A percentile compares a stretch with the other conserved stretches of the same genome.
Conservation (phyloP, 2,329 filamentous ascomycete genomes). For the Dactylellina parvicollis region DNA sequence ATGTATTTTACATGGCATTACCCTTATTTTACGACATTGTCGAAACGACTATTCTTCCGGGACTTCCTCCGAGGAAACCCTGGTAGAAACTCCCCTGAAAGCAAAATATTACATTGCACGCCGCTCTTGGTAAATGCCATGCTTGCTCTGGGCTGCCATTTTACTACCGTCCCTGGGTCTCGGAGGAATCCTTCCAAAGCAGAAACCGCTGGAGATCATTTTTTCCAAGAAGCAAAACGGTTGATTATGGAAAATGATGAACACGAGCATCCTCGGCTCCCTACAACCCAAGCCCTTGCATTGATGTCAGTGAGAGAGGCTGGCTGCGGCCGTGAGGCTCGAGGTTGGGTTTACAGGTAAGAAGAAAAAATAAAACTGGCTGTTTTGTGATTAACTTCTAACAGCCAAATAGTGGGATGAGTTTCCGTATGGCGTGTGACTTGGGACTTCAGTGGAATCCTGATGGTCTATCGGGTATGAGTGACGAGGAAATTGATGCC, state of each 20-base stretch:
- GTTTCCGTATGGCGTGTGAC: conserved; percentile 95
- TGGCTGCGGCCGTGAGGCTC: conserved; percentile 90
- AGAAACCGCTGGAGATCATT: conserved; percentile 91
- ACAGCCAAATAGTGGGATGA: conserved; percentile 78
- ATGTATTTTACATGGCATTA: conserved; percentile 99
- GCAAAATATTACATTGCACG: conserved; percentile 79
- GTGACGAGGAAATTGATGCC: conserved; percentile 80
- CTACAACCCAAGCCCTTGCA: conserved; percentile 91
- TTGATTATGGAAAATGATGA: conserved; percentile 91
- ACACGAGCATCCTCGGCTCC: conserved; percentile 85
- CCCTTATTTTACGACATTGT: conserved; percentile 90
- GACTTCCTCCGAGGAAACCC: conserved; percentile 81
- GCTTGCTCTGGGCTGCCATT: conserved; percentile 91
- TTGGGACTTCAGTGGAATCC: conserved; percentile 89
- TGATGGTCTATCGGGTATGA: conserved; percentile 73
- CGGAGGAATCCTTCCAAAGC: conserved; percentile 77
- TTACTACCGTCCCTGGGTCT: conserved; percentile 79
- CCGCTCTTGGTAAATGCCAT: conserved; percentile 92
- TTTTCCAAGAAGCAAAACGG: conserved; percentile 91
- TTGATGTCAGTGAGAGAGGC: conserved; percentile 97
- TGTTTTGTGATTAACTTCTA: not conserved
- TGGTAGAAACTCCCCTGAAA: conserved; percentile 64
- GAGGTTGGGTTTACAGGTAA: conserved; percentile 85
- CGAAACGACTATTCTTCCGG: conserved; percentile 83
- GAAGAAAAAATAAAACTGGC: not conserved